These are phyloP conservation scores for Heterobasidion annosum DNA, from an alignment of 1,284 basidiomycete species.

Conservation along the genomic window DNA sequence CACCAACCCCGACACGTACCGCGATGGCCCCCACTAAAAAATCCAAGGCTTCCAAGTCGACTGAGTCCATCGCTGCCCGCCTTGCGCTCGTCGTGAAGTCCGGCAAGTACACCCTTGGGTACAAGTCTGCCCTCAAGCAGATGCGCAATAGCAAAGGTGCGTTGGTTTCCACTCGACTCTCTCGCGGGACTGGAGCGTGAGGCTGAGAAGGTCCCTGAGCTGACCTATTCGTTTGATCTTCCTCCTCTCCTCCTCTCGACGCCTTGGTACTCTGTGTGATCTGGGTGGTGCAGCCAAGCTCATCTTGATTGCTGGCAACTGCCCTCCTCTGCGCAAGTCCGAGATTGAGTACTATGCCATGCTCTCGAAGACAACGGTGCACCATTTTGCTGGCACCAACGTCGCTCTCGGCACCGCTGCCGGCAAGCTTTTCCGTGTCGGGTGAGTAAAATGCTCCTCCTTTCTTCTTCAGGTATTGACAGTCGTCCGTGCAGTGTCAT, in stretches of 20 bases:
- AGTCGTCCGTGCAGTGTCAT: constrained; percentile 61
- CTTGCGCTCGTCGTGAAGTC: constrained; percentile 99
- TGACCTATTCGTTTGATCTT: constrained; percentile 28
- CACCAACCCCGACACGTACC: constrained; percentile 7
- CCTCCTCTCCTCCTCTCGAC: not conserved
- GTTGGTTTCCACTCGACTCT: constrained; percentile 32
- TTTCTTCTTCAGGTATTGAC: not conserved
- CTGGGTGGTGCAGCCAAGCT: constrained; percentile 74
- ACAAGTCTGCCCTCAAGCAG: constrained; percentile 97
- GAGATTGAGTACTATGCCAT: constrained; percentile 99
- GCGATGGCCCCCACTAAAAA: constrained; percentile 92
- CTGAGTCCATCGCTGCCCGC: constrained; percentile 92
- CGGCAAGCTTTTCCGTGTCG: constrained; percentile 99
- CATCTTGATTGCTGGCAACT: constrained; percentile 98
- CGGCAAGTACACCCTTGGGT: constrained; percentile 86
- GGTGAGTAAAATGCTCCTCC: constrained; percentile 42
- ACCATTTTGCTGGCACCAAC: constrained; percentile 96
- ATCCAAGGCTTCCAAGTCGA: constrained; percentile 85
- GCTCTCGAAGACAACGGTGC: constrained; percentile 95
- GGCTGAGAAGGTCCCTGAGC: constrained; percentile 94
- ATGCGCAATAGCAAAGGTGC: constrained; percentile 97
- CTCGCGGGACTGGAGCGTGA: constrained; percentile 87
- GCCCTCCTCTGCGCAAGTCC: constrained; percentile 97
- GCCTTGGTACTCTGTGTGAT: constrained; percentile 6
- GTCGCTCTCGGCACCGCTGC: constrained; percentile 98